Base-by-base conservation (phyloP, 495 filamentous ascomycete species). In the Parmelia sp. region DNA sequence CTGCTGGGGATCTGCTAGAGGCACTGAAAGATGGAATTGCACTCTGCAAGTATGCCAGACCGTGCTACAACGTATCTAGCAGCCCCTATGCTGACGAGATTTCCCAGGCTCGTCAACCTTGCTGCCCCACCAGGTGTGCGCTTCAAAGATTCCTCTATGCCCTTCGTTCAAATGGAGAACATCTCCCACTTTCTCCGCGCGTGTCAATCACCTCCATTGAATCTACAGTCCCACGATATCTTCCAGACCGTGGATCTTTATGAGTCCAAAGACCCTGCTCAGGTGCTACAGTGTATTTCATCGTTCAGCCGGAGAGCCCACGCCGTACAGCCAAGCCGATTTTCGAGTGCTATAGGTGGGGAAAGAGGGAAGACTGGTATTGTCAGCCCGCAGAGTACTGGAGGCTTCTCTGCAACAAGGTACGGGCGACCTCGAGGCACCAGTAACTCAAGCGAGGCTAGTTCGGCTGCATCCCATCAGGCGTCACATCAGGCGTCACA, bases 121-220 rank as follows among this genome's bases (percentile, higher is more conserved):
- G 90, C 84, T 56, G 78, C 92, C 60, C 80, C 85, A 12, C 88
- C 91, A 14, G 89, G 89, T 47, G 85, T 96, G 74, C 80, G 80
- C 59, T 89, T 81, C 75, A 96, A 96, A 76, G 80, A 85, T 64
- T 95, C 90, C 0, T 71, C 85, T 33, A 97, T 97, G 92, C 94
- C 94, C 4, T 98, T 98, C 75, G 92, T 97, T 39, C 95, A 97
- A 75, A 97, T 96, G 94, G 94, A 99, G 73, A 97, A 99, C 70
- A 96, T 99, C 71, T 95, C 93, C 12, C 90, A 94, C 72, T 99
- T 97, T 78, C 86, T 99, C 57, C 86, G 85, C 68, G 90, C 91
- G 58, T 91, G 91, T 76, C 88, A 96, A 74, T 76, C 80, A 45
- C 85, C 89, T 35, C 94, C 95, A 5, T 79, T 99, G 39, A 90